Conservation (phyloP, 768 basidiomycete genomes). For the Tubosaeta brunneosetosa region DNA sequence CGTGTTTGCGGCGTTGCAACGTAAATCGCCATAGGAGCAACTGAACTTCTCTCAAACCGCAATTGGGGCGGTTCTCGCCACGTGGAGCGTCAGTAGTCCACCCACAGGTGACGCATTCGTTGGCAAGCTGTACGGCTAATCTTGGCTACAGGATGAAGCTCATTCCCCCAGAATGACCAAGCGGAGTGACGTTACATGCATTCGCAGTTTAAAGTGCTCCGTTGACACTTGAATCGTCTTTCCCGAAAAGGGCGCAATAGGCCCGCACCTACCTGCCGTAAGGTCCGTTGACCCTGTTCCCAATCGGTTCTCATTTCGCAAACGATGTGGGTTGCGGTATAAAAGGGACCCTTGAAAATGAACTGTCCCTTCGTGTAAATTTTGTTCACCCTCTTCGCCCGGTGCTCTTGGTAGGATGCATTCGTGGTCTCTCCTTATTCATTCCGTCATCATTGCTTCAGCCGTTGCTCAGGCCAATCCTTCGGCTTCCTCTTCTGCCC, state of each 20-base stretch:
- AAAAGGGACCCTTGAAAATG: slow-evolving; percentile 14
- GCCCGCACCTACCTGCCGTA: slow-evolving; percentile 1
- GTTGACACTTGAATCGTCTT: neutral
- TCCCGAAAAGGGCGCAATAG: neutral
- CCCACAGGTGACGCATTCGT: too few relatives aligned
- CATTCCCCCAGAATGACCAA: neutral
- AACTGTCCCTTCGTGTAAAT: slow-evolving; percentile 15
- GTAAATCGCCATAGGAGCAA: neutral
- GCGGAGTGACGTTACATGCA: neutral
- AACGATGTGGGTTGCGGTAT: slow-evolving; percentile 9
- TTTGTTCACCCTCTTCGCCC: slow-evolving; percentile 12
- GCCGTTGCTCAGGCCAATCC: slow-evolving; percentile 16
- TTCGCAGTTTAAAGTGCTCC: neutral
- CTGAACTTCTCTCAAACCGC: neutral
- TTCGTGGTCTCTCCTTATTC: slow-evolving; percentile 28
- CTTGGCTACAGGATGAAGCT: neutral
- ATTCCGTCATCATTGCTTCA: slow-evolving; percentile 16
- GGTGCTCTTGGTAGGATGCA: slow-evolving; percentile 21
- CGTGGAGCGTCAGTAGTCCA: too few relatives aligned
- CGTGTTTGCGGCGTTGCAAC: neutral
- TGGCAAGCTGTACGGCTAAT: neutral
- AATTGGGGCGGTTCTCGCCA: neutral
- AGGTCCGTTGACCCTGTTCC: slow-evolving; percentile 6
- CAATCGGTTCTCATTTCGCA: neutral
- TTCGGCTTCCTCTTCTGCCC: slow-evolving; percentile 24